These are phyloP conservation scores for Eugenia klotzschiana DNA, from an alignment of 441 rosid species.

Conservation along the genomic window DNA sequence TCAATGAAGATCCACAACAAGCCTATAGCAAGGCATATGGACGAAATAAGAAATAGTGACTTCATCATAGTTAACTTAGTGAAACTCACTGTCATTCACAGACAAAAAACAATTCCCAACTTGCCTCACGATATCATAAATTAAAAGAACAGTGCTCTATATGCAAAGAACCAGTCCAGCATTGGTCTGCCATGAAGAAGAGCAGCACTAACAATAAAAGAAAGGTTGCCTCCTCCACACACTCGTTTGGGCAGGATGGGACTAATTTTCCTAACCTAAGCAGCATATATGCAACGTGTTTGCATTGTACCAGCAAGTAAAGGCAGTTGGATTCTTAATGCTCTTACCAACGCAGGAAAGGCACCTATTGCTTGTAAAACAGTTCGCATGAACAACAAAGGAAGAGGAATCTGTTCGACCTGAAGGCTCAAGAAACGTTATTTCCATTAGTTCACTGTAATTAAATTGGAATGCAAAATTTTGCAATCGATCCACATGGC, in stretches of 20 bases:
- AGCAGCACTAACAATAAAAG: background rate
- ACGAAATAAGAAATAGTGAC: background rate
- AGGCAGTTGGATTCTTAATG: background rate
- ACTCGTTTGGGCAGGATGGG: background rate
- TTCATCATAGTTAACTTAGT: background rate
- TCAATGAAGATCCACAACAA: background rate
- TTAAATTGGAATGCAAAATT: background rate
- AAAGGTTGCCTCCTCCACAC: background rate
- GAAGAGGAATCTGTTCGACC: conserved; percentile 98
- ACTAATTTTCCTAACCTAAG: background rate
- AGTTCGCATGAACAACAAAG: conserved; percentile 96
- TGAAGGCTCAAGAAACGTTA: conserved; percentile 20
- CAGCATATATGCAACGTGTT: background rate
- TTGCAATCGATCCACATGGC: conserved; percentile 5
- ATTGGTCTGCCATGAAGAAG: background rate
- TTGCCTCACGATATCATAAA: background rate
- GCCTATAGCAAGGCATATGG: background rate
- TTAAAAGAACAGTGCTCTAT: background rate
- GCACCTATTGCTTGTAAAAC: conserved; percentile 95
- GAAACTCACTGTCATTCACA: background rate
- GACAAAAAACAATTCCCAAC: background rate
- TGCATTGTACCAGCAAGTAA: background rate
- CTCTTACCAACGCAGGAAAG: conserved; percentile 84
- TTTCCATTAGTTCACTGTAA: conserved; percentile 5
- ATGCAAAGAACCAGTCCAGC: background rate